Conservation (phyloP, 2,329 filamentous ascomycete species). For the Phialocephala sp. region DNA sequence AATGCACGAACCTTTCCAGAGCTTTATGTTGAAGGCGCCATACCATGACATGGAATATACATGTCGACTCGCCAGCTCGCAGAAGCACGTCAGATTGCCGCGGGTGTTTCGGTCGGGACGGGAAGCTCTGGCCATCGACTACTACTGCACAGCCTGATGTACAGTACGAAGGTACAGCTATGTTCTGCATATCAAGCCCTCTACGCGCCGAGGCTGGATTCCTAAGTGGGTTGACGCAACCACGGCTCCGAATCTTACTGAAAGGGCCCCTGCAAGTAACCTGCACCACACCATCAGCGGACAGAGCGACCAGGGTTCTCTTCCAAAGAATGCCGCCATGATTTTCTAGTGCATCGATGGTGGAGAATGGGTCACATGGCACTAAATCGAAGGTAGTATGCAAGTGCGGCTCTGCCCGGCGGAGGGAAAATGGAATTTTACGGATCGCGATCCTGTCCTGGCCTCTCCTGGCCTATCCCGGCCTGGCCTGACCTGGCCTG, state of each 20-base stretch:
- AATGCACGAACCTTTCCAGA: no score
- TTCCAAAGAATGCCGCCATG: slow-evolving; percentile 21
- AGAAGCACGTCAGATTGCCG: neutral
- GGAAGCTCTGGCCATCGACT: neutral
- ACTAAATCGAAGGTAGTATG: slow-evolving; percentile 12
- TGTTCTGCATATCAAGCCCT: slow-evolving; percentile 28
- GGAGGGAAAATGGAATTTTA: slow-evolving; percentile 4
- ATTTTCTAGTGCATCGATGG: slow-evolving; percentile 15
- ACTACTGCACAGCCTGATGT: slow-evolving; percentile 12
- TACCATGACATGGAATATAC: neutral
- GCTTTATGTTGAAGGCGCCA: no score
- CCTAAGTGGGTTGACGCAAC: slow-evolving; percentile 14
- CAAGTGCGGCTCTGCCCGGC: slow-evolving; percentile 26
- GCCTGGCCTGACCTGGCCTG: neutral
- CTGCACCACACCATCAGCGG: slow-evolving; percentile 22
- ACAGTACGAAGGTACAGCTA: slow-evolving; percentile 4
- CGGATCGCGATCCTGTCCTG: neutral
- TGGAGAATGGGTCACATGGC: slow-evolving; percentile 24
- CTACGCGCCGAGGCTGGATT: slow-evolving; percentile 26
- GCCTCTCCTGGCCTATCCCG: neutral
- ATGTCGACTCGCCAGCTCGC: neutral
- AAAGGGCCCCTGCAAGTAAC: neutral
- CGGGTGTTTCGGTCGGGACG: neutral
- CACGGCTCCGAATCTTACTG: slow-evolving; percentile 10
- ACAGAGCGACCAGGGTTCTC: neutral